Percentiles rank a stretch among this genome's conserved stretches.
These are phyloP conservation scores for Cystoisospora suis DNA, from an alignment of 169 alveolate species.

Conservation along the genomic window DNA sequence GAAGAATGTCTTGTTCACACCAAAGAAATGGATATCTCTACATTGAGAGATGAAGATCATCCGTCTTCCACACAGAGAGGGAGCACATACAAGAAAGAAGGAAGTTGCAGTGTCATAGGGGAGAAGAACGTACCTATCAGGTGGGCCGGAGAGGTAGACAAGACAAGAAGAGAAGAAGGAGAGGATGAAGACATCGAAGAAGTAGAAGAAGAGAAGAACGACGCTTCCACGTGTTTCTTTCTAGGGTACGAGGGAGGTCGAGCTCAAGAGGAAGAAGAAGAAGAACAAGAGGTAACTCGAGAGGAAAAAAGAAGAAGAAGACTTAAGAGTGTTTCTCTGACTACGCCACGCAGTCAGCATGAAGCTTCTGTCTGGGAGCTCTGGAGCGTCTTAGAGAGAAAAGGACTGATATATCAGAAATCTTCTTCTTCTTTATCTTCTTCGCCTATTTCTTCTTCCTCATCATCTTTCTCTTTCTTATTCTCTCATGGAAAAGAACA, in stretches of 20 bases:
- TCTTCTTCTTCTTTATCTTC: background rate
- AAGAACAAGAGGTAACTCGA: background rate
- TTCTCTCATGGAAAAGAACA: no score
- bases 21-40: no score
- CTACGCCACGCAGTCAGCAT: constrained; percentile 1
- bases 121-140: background rate
- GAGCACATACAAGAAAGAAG: background rate
- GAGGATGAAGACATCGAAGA: background rate
- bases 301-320: background rate
- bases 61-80: no score
- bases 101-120: background rate
- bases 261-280: background rate
- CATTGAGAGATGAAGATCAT: no score
- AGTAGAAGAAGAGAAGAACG: background rate
- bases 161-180: background rate
- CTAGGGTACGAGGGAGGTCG: background rate
- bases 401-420: constrained; percentile 64
- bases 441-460: background rate
- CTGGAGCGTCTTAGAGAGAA: constrained; percentile 78
- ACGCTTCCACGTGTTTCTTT: no score
- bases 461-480: background rate
- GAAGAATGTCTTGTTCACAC: no score
- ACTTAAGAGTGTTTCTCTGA: background rate
- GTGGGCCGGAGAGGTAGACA: background rate
- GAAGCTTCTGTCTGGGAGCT: constrained; percentile 69